phyloP scores from a whole-genome alignment of 75 land plant species.

The Azolla pinnata region DNA sequence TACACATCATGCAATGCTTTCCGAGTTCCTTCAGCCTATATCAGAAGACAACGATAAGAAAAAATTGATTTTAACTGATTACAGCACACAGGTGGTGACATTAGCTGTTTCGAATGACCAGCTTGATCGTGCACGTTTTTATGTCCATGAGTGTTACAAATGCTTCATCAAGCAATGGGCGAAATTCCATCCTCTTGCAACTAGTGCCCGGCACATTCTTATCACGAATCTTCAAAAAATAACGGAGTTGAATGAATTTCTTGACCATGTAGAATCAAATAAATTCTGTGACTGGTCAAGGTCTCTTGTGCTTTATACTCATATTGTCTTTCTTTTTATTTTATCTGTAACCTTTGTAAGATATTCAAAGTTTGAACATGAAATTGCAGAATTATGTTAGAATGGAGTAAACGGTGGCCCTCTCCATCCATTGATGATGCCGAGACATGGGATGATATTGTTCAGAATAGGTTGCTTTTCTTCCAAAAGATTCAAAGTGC shows the following conservation, averaged over 20 bases:
- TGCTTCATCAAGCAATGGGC: constrained; percentile 34
- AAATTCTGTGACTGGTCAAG: constrained; percentile 12
- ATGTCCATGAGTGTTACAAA: constrained; percentile 30
- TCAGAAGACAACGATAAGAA: constrained; percentile 19
- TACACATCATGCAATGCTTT: constrained; percentile 17
- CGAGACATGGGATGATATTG: constrained; percentile 50
- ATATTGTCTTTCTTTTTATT: background rate
- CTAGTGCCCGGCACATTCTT: constrained; percentile 23
- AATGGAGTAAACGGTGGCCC: constrained; percentile 43
- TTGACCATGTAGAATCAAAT: constrained; percentile 5
- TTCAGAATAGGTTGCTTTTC: constrained; percentile 34
- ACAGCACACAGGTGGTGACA: constrained; percentile 31
- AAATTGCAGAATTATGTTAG: constrained; percentile 17
- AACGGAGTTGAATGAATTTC: constrained; percentile 38
- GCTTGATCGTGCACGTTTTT: constrained; percentile 27
- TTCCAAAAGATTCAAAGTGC: constrained; percentile 26
- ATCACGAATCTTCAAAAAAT: constrained; percentile 27
- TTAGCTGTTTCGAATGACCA: constrained; percentile 32
- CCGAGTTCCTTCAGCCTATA: constrained; percentile 26
- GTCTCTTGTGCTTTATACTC: constrained; percentile 5
- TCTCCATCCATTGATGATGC: constrained; percentile 31
- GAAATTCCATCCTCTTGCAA: constrained; percentile 40
- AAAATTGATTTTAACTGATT: constrained; percentile 18
- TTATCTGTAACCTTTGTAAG: background rate
- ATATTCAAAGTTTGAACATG: background rate